Percentiles rank a stretch among this genome's conserved stretches.
Conservation (phyloP, 73 alveolate species). For the Tetrahymena borealis region DNA sequence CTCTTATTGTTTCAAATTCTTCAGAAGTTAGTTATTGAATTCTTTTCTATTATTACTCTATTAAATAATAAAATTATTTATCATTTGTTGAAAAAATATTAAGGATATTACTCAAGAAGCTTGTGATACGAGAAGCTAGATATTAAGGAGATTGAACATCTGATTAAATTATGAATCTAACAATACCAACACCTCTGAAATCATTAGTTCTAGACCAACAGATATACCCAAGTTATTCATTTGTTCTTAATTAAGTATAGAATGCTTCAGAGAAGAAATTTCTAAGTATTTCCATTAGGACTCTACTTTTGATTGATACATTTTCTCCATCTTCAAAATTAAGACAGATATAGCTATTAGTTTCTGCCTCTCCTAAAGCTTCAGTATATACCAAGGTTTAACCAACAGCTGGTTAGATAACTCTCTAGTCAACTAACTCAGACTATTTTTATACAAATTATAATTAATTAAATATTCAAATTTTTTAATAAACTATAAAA, state of each 20-base stretch:
- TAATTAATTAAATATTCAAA: too few species aligned
- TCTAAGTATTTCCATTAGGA: not conserved
- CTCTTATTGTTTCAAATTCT: not conserved
- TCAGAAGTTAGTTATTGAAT: not conserved
- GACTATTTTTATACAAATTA: not conserved
- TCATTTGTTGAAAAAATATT: too few species aligned
- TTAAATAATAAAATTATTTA: not conserved
- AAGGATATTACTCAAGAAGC: not conserved
- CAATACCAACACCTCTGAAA: constrained; percentile 19
- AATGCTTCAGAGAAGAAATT: not conserved
- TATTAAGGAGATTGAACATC: constrained; percentile 16
- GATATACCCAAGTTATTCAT: constrained; percentile 32
- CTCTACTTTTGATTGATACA: not conserved
- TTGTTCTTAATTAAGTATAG: constrained; percentile 27
- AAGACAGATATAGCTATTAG: not conserved
- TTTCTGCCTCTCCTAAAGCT: not conserved
- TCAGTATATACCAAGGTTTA: not conserved
- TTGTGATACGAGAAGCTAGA: not conserved
- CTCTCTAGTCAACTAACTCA: not conserved
- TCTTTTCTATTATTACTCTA: not conserved
- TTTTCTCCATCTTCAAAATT: not conserved
- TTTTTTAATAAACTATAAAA: too few species aligned
- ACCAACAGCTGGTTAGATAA: not conserved
- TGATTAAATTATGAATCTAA: constrained; percentile 17
- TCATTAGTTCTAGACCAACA: constrained; percentile 1